Base-by-base conservation (phyloP, 2,329 filamentous ascomycete genomes). In the Colletotrichum spaethianum region DNA sequence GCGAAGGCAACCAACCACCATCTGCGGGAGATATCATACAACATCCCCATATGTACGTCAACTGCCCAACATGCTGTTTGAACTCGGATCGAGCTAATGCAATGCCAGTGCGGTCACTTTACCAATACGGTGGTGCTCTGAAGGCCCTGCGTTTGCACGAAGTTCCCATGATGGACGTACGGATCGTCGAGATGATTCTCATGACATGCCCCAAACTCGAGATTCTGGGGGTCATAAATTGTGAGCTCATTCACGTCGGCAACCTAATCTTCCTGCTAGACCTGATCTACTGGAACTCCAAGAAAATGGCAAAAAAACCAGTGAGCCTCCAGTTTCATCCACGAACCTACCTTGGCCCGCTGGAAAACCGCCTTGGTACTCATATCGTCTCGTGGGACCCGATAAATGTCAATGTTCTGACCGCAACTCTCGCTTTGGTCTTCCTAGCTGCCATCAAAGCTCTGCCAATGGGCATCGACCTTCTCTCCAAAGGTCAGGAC, bases 231-330 rank as follows among this genome's bases (percentile, higher is more conserved):
- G 59, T 82, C 1, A 72, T 79, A 36, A 75, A 78, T 8, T 82
- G 80, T 62, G 79, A 80, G 18, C 65, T 81, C 0, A 42, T 82
- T 0, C 75, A 78, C 57, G 74, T 82, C 18, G 74, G 74, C 1
- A 26, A 64, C 3, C 74, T 78, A 1, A 50, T 71, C 7, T 38
- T 55, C 0, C 38, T 82, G 0, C 23, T 82, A 4, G 40, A 76
- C 0, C 8, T 67, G 0, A 31, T 80, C 0, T 72, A 66, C 0
- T 73, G 70, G 42, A 78, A 79, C 55, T 56, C 20, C 2, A 64
- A 18, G 31, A 63, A 61, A 4, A 46, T 63, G 2, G 40, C 75
- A 20, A 78, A 75, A 18, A 74, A 67, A 3, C 78, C 52, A 5
- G 55, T 61, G 5, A n/a, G n/a, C 4, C 55, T 74, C 7, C 67